Evolutionary conservation across 306 rosid genomes (phyloP).

Genomic region (Geum urbanum): DNA sequence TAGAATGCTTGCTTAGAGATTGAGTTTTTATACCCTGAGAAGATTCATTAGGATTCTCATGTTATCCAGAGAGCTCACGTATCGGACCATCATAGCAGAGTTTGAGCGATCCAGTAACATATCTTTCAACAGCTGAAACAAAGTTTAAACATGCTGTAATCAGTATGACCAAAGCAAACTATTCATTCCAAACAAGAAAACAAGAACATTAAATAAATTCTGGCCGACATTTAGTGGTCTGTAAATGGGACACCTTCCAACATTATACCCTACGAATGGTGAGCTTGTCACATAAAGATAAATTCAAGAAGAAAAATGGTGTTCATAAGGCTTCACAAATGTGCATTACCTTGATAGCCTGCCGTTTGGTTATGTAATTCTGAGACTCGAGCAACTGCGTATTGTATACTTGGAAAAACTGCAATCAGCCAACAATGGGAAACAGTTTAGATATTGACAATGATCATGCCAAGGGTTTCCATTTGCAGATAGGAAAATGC

Average conservation of each 20-base stretch:
- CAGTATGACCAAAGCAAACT: not conserved
- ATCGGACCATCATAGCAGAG: conserved; percentile 24
- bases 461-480: not conserved
- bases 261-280: too few species aligned
- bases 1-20: not conserved
- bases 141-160: not conserved
- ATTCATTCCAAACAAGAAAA: not conserved
- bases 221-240: too few species aligned
- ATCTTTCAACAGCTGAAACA: conserved; percentile 23
- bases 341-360: conserved; percentile 30
- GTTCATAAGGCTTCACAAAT: not conserved
- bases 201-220: too few species aligned
- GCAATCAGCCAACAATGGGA: conserved; percentile 13
- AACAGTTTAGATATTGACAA: not conserved
- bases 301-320: too few species aligned
- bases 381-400: conserved; percentile 26
- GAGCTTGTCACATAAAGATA: too few species aligned
- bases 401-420: conserved; percentile 38
- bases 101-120: conserved; percentile 30
- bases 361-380: conserved; percentile 39
- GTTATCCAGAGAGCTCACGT: conserved; percentile 25
- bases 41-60: conserved; percentile 30
- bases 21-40: conserved; percentile 25
- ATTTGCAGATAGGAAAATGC: not conserved
- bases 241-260: too few species aligned